These are phyloP conservation scores for Backusella morwellensis DNA, from an alignment of 192 early-diverging fungal species.

Conservation along the genomic window DNA sequence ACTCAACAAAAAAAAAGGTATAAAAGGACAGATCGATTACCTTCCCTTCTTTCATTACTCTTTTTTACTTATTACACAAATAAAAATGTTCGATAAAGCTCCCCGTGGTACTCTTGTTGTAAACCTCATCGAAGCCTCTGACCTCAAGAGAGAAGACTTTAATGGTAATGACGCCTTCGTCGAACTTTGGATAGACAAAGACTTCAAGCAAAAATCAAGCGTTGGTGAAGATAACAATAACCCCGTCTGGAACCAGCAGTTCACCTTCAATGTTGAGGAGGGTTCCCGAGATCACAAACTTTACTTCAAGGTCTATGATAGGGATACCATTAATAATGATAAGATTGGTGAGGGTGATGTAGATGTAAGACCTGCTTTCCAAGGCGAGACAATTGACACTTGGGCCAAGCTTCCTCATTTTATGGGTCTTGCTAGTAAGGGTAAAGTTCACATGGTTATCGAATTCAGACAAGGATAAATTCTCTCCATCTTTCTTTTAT, in stretches of 20 bases:
- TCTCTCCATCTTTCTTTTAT: neutral
- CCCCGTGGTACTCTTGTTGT: slow-evolving; percentile 19
- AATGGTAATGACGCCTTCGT: slow-evolving; percentile 27
- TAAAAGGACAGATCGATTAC: neutral
- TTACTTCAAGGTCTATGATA: slow-evolving; percentile 36
- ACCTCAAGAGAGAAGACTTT: slow-evolving; percentile 24
- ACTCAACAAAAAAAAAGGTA: neutral
- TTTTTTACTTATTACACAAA: neutral
- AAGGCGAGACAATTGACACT: slow-evolving; percentile 16
- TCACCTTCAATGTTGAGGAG: slow-evolving; percentile 17
- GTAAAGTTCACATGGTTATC: slow-evolving; percentile 34
- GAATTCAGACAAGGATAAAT: slow-evolving; percentile 15
- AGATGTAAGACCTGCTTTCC: slow-evolving; percentile 17
- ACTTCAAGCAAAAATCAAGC: slow-evolving; percentile 29
- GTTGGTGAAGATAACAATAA: slow-evolving; percentile 14
- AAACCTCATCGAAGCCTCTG: slow-evolving; percentile 19
- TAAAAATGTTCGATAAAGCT: slow-evolving; percentile 11
- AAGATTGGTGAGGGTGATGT: slow-evolving; percentile 35
- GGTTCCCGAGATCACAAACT: slow-evolving; percentile 29
- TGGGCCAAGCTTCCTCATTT: slow-evolving; percentile 33
- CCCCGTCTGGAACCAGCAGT: slow-evolving; percentile 27
- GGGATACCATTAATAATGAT: slow-evolving; percentile 30
- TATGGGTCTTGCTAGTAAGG: slow-evolving; percentile 32
- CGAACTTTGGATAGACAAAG: slow-evolving; percentile 28
- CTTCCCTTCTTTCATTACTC: neutral